These are phyloP conservation scores for Patellifolia procumbens DNA, from an alignment of 179 eudicot species.

Conservation along the genomic window DNA sequence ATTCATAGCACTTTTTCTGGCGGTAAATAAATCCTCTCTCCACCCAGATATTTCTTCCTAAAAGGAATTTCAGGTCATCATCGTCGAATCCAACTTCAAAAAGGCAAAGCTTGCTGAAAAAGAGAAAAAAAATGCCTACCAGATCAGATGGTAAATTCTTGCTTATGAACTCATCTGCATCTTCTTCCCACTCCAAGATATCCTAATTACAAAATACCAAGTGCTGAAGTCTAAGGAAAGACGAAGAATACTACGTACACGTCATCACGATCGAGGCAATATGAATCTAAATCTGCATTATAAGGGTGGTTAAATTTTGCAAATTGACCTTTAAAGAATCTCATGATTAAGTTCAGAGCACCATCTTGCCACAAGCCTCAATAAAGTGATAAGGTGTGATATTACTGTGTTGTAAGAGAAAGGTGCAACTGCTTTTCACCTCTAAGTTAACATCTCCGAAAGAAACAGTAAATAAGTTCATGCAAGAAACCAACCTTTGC, in stretches of 20 bases:
- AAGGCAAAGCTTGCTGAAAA: neutral
- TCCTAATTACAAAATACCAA: conserved; percentile 44
- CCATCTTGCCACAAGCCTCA: neutral
- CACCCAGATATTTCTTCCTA: conserved; percentile 82
- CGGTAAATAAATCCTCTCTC: conserved; percentile 74
- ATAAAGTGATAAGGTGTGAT: neutral
- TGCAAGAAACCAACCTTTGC: conserved; percentile 53
- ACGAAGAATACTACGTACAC: neutral
- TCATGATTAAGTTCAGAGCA: neutral
- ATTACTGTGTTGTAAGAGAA: neutral
- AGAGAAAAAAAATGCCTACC: conserved; percentile 33
- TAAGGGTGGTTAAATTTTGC: neutral
- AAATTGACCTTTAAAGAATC: neutral
- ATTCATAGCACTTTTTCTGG: conserved; percentile 79
- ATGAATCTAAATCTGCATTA: conserved; percentile 5
- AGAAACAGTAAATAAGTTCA: neutral
- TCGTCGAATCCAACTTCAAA: conserved; percentile 5
- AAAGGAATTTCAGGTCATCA: conserved; percentile 24
- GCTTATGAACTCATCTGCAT: conserved; percentile 76
- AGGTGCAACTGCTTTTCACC: neutral
- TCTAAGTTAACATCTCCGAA: neutral
- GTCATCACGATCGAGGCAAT: neutral
- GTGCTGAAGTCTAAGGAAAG: conserved; percentile 3
- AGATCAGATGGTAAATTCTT: conserved; percentile 79
- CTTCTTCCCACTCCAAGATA: conserved; percentile 70